A percentile compares a stretch with the other conserved stretches of the same genome.
These are phyloP conservation scores for Pythium monospermum DNA, from an alignment of 352 stramenopile species.

Conservation along the genomic window DNA sequence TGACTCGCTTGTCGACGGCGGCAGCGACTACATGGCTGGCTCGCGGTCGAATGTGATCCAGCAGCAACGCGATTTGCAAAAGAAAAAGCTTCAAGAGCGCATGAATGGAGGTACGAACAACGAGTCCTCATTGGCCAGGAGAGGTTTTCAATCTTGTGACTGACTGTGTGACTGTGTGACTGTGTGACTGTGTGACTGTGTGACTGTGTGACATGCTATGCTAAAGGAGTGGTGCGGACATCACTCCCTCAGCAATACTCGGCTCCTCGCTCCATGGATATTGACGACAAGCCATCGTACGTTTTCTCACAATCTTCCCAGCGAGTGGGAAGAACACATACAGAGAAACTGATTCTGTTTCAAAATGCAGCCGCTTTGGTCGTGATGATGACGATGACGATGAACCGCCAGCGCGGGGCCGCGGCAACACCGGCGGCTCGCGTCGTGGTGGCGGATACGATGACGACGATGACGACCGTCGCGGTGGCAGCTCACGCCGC, in stretches of 20 bases:
- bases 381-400: slow-evolving; percentile 64
- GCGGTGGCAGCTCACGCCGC: slow-evolving; percentile 16
- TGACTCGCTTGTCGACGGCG: slow-evolving; percentile 43
- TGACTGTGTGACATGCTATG: too few species aligned
- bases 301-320: slow-evolving; percentile 15
- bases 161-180: too few species aligned
- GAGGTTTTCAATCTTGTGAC: too few species aligned
- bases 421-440: slow-evolving; percentile 16
- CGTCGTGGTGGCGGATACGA: slow-evolving; percentile 33
- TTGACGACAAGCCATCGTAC: slow-evolving; percentile 81
- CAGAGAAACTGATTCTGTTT: neutral
- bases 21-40: slow-evolving; percentile 50
- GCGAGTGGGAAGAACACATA: too few species aligned
- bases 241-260: slow-evolving; percentile 78
- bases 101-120: slow-evolving; percentile 65
- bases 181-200: too few species aligned
- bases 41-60: slow-evolving; percentile 76
- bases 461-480: slow-evolving; percentile 38
- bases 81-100: slow-evolving; percentile 83
- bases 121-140: too few species aligned
- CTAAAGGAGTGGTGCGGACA: slow-evolving; percentile 74
- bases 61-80: slow-evolving; percentile 80
- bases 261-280: slow-evolving; percentile 57
- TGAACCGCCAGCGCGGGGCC: slow-evolving; percentile 21
- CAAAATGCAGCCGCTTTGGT: slow-evolving; percentile 51